These are phyloP conservation scores for Trichophyton equinum DNA, from an alignment of 2,329 filamentous ascomycete species.

Conservation along the genomic window DNA sequence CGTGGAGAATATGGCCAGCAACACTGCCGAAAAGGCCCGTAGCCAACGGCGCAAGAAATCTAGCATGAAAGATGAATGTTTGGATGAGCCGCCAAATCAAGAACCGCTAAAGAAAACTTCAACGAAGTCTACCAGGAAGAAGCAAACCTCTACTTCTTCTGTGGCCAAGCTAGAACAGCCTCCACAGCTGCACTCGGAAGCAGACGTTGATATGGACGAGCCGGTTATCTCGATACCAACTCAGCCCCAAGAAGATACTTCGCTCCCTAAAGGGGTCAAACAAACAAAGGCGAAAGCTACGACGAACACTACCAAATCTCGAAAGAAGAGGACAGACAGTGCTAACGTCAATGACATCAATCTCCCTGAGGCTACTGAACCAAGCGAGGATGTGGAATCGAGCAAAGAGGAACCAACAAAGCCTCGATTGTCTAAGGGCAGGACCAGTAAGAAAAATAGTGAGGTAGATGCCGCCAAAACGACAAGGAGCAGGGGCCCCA, in stretches of 20 bases:
- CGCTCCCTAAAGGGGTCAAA: constrained; percentile 11
- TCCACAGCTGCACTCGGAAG: background rate
- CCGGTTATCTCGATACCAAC: background rate
- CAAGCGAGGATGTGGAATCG: background rate
- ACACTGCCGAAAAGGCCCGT: background rate
- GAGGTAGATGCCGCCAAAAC: background rate
- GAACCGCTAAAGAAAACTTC: constrained; percentile 19
- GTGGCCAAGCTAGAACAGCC: background rate
- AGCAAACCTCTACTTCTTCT: constrained; percentile 4
- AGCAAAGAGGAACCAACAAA: background rate
- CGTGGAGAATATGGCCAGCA: background rate
- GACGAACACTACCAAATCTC: background rate
- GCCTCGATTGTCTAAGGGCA: background rate
- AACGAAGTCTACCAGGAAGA: constrained; percentile 5
- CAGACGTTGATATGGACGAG: background rate
- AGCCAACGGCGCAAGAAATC: constrained; percentile 13
- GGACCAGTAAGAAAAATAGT: background rate
- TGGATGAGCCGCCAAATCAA: constrained; percentile 16
- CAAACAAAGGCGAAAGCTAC: background rate
- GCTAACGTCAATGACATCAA: background rate
- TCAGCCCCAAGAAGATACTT: background rate
- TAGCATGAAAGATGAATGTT: constrained; percentile 20
- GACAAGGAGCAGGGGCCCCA: background rate
- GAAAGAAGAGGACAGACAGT: constrained; percentile 3
- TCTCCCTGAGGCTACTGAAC: background rate